Conservation (phyloP, 306 rosid species). For the Myrica gale region DNA sequence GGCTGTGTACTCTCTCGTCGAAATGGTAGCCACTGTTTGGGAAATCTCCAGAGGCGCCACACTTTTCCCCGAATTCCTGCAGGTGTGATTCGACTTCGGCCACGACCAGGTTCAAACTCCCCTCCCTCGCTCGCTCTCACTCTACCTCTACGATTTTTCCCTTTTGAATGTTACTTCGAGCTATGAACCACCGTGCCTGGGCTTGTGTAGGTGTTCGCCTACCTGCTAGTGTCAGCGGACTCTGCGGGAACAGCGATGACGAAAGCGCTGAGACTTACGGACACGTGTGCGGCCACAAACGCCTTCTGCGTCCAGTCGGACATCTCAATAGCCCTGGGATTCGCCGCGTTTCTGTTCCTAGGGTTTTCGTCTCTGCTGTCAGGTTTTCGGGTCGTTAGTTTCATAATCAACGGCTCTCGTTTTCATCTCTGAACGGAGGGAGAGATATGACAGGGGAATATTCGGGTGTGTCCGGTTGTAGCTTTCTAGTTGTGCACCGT, state of each 20-base stretch:
- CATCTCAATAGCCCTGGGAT: slow-evolving; percentile 68
- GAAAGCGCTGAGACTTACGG: slow-evolving; percentile 44
- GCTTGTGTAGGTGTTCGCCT: slow-evolving; percentile 73
- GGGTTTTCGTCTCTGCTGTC: slow-evolving; percentile 79
- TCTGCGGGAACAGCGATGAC: slow-evolving; percentile 88
- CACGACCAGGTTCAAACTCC: slow-evolving; percentile 81
- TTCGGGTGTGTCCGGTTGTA: slow-evolving; percentile 30
- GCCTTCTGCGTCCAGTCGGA: slow-evolving; percentile 78
- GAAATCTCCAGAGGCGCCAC: slow-evolving; percentile 83
- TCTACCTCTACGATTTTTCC: not conserved
- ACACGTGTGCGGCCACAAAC: slow-evolving; percentile 66
- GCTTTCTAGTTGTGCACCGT: slow-evolving; percentile 22
- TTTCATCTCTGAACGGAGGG: slow-evolving; percentile 51
- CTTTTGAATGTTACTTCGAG: not conserved
- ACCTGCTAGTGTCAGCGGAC: slow-evolving; percentile 75
- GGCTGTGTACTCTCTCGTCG: slow-evolving; percentile 75
- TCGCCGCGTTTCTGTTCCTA: slow-evolving; percentile 72
- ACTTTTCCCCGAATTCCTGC: slow-evolving; percentile 75
- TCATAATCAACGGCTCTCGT: slow-evolving; percentile 85
- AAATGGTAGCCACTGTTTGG: slow-evolving; percentile 87
- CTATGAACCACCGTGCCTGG: not conserved
- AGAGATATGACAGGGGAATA: slow-evolving; percentile 15
- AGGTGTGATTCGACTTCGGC: slow-evolving; percentile 98
- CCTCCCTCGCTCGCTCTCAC: not conserved
- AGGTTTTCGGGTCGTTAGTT: slow-evolving; percentile 85